phyloP scores from a whole-genome alignment of 345 rosid genomes.

The Hibiscus mutabilis region DNA sequence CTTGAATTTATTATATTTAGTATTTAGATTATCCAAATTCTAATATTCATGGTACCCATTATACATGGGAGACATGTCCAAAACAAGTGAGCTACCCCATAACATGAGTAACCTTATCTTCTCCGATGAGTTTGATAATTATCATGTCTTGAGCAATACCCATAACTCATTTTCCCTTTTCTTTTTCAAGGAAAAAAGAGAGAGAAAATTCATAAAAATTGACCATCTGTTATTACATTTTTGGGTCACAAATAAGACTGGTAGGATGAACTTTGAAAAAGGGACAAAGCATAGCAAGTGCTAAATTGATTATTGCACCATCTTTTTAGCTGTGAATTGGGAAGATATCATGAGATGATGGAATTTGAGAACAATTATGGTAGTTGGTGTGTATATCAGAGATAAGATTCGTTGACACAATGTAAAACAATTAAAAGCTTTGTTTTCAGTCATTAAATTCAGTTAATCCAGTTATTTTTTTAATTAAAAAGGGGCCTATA shows the following conservation, averaged over 20 bases:
- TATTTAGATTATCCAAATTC: too few species aligned
- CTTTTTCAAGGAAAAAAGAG: neutral
- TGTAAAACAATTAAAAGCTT: too few species aligned
- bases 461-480: too few species aligned
- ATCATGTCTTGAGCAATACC: neutral
- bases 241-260: constrained; percentile 11
- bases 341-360: neutral
- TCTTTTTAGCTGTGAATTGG: neutral
- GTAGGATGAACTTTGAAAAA: constrained; percentile 11
- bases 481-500: too few species aligned
- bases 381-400: too few species aligned
- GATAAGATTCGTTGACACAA: too few species aligned
- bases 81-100: neutral
- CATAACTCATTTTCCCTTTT: neutral
- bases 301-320: constrained; percentile 6
- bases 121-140: neutral
- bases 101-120: constrained; percentile 2
- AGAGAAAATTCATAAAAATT: neutral
- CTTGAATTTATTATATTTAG: too few species aligned
- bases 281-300: constrained; percentile 6
- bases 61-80: neutral
- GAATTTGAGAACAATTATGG: neutral
- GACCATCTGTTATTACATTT: neutral
- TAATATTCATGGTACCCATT: too few species aligned
- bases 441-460: too few species aligned